Base-by-base conservation (phyloP, 345 rosid species). In the Salix koriyanagi region DNA sequence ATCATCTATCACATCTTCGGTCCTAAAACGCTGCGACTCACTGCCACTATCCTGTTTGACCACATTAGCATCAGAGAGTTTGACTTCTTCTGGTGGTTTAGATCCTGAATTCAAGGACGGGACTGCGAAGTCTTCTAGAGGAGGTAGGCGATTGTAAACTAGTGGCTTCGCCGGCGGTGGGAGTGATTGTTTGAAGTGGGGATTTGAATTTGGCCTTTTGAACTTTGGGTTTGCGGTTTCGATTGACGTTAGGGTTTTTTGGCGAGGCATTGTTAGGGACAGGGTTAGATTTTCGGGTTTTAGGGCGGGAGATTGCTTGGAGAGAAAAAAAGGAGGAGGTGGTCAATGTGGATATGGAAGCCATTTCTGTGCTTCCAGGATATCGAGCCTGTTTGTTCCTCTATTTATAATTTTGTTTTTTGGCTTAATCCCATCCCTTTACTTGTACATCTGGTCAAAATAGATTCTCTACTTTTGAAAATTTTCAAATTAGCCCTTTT, bases 91-190 rank as follows among this genome's bases (percentile, higher is more conserved):
- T 12, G 71, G 48, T 6, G 68, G 69, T 62, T 3, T 78, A 75
- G 42, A 79, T 34, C 1, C 48, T 73, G 1, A 73, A n/a, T 7
- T 69, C 70, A 81, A 11, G 72, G 74, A 76, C 13, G n/a, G 77
- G 39, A 52, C 80, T 3, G 79, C 74, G 75, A 85, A 88, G 67
- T 93, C 93, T 68, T 93, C 97, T 74, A 84, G 83, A 3, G 91
- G 94, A 77, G 97, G 99, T 69, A 95, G 94, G 79, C 99, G 87
- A 5, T 88, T 90, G 85, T 88, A 95, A 95, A 75, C 93, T 87
- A 67, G 97, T 89, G 69, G 97, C 99, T 69, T 92, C 95, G 52
- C 86, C 87, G 30, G 88, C 92, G n/a, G 85, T 52, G 32, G 79
- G 71, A 14, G 92, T 70, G 69, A 81, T 77, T 5, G 90, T 84